A percentile compares a stretch with the other conserved stretches of the same genome.
Conservation (phyloP, 768 basidiomycete genomes). For the Pleurotus salmoneostramineus region DNA sequence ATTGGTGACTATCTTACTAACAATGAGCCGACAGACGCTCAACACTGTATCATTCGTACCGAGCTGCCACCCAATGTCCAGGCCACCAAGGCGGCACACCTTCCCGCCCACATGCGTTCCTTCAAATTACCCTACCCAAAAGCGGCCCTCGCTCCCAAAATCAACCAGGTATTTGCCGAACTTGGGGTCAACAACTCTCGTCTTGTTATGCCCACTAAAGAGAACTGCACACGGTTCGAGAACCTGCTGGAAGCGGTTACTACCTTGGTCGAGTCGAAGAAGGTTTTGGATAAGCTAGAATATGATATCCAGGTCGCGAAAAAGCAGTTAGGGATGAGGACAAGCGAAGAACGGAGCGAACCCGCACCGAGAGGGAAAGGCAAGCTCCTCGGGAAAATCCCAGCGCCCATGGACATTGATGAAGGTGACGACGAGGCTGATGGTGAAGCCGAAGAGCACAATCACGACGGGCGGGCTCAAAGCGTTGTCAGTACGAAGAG, state of each 20-base stretch:
- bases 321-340: slow-evolving; percentile 52
- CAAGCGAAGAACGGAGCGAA: slow-evolving; percentile 36
- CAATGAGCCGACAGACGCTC: slow-evolving; percentile 42
- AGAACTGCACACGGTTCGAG: slow-evolving; percentile 74
- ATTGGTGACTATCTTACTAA: slow-evolving; percentile 11
- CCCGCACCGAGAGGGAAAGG: slow-evolving; percentile 16
- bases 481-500: slow-evolving; percentile 62
- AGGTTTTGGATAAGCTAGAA: slow-evolving; percentile 79
- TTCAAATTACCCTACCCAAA: slow-evolving; percentile 83
- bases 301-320: slow-evolving; percentile 77
- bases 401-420: slow-evolving; percentile 28
- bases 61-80: slow-evolving; percentile 50
- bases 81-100: slow-evolving; percentile 72
- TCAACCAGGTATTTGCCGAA: slow-evolving; percentile 73
- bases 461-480: slow-evolving; percentile 56
- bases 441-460: slow-evolving; percentile 31
- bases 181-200: slow-evolving; percentile 68
- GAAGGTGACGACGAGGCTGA: slow-evolving; percentile 33
- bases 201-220: slow-evolving; percentile 92
- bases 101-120: slow-evolving; percentile 80
- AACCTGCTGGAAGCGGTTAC: slow-evolving; percentile 67
- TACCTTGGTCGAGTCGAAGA: slow-evolving; percentile 84
- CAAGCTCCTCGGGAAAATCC: slow-evolving; percentile 23
- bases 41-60: slow-evolving; percentile 70
- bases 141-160: slow-evolving; percentile 66